phyloP scores from a whole-genome alignment of 73 alveolate genomes.

The Tetrahymena borealis region DNA sequence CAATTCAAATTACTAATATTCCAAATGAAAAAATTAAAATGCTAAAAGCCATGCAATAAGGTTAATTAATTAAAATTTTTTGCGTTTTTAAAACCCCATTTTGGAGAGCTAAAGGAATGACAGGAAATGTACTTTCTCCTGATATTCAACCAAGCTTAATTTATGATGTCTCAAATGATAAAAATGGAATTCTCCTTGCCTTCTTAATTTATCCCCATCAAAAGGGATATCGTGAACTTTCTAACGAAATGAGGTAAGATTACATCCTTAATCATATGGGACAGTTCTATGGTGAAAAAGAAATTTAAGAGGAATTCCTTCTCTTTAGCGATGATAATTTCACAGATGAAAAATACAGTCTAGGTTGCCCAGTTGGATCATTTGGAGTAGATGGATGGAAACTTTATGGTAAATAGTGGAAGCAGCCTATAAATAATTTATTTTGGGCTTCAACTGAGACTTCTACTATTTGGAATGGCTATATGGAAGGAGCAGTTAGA shows the following conservation, averaged over 20 bases:
- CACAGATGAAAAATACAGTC: neutral
- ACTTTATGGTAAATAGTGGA: neutral
- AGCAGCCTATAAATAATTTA: neutral
- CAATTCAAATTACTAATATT: neutral
- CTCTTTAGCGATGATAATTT: neutral
- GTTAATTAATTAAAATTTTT: neutral
- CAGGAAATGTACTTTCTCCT: neutral
- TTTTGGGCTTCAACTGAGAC: constrained; percentile 13
- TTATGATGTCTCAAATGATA: neutral
- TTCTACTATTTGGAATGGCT: neutral
- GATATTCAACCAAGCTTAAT: neutral
- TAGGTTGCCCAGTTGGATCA: neutral
- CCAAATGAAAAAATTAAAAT: neutral
- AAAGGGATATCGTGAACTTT: neutral
- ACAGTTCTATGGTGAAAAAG: neutral
- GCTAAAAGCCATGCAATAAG: neutral
- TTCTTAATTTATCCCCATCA: neutral
- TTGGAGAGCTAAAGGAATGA: neutral
- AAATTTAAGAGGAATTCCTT: neutral
- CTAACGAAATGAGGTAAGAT: neutral
- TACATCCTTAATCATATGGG: neutral
- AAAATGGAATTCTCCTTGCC: neutral
- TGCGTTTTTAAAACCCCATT: neutral
- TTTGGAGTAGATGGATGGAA: neutral
- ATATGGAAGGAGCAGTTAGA: constrained; percentile 14